phyloP scores from a whole-genome alignment of 495 filamentous ascomycete genomes.

The Talaromyces borbonicus region DNA sequence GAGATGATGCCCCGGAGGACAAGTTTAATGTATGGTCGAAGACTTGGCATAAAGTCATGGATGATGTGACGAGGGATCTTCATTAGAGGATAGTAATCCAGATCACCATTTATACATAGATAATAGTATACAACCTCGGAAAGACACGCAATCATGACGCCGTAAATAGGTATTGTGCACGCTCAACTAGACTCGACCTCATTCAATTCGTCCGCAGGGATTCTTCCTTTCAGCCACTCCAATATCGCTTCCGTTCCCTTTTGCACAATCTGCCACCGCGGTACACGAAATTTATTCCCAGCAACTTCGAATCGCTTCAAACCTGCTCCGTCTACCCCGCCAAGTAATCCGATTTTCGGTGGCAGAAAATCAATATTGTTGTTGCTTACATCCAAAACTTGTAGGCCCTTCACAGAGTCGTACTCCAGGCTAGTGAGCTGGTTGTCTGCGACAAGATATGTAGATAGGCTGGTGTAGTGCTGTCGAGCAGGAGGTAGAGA shows the following conservation, averaged over 20 bases:
- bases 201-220: conserved; percentile 52
- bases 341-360: conserved; percentile 65
- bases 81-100: too few relatives aligned
- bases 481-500: conserved; percentile 47
- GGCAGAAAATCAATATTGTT: conserved; percentile 75
- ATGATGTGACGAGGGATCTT: conserved; percentile 21
- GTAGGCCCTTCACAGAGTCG: conserved; percentile 63
- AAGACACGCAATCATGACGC: too few relatives aligned
- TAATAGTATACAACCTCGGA: too few relatives aligned
- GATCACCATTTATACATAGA: too few relatives aligned
- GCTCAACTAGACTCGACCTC: conserved; percentile 33
- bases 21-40: conserved; percentile 39
- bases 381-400: conserved; percentile 65
- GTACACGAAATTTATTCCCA: conserved; percentile 77
- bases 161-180: too few relatives aligned
- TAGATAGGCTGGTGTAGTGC: conserved; percentile 54
- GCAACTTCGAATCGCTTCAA: conserved; percentile 53
- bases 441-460: conserved; percentile 68
- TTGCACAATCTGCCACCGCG: conserved; percentile 75
- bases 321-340: conserved; percentile 39
- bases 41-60: conserved; percentile 39
- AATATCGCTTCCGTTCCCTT: conserved; percentile 83
- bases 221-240: conserved; percentile 68
- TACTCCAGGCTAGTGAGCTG: conserved; percentile 60
- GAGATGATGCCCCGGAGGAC: conserved; percentile 18